Base-by-base conservation (phyloP, 2,329 filamentous ascomycete genomes). In the Nakataea oryzae region DNA sequence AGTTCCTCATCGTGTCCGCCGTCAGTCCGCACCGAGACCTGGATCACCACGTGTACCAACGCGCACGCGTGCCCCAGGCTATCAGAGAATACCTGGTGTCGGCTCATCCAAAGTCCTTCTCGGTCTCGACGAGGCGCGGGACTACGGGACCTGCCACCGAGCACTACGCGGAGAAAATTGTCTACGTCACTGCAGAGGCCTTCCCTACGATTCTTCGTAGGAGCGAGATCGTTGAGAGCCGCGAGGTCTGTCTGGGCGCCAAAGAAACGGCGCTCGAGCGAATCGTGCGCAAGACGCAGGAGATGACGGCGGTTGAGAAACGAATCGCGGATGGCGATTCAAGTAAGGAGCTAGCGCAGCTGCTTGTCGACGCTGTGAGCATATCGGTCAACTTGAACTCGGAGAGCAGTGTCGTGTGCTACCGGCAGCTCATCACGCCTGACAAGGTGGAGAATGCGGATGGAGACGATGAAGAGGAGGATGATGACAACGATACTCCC, bases 181-280 rank as follows among this genome's bases (percentile, higher is more conserved):
- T 97, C 1, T 96, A 91, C 72, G 89, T 86, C 0, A 93, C 92
- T 0, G 87, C 87, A 0, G 93, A 97, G 69, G 76, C 87, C 0
- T 97, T 97, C 76, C 95, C 93, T 0, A 97, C 93, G 1, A 96
- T 97, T 59, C 78, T 97, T 29, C 85, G 91, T 34, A 85, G 93
- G 62, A 96, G 91, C 68, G 93, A 97, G 75, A 89, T 97, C 64
- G 76, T 96, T 17, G 79, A 84, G 8, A 80, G 83, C 1, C 83
- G 87, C 24, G 86, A 88, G 59, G 73, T 91, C 24, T 81, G 81
- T 13, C 79, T 97, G 29, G 83, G 83, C 34, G 86, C 93, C 8
- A 79, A 95, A 63, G 89, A 97, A 74, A 93, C 91, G n/a, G 93
- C 89, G 0, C 80, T 97, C 64, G 93, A 97, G 72, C 87, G 93